phyloP scores from a whole-genome alignment of 2,329 filamentous ascomycete species.

The Claviceps sorghi region DNA sequence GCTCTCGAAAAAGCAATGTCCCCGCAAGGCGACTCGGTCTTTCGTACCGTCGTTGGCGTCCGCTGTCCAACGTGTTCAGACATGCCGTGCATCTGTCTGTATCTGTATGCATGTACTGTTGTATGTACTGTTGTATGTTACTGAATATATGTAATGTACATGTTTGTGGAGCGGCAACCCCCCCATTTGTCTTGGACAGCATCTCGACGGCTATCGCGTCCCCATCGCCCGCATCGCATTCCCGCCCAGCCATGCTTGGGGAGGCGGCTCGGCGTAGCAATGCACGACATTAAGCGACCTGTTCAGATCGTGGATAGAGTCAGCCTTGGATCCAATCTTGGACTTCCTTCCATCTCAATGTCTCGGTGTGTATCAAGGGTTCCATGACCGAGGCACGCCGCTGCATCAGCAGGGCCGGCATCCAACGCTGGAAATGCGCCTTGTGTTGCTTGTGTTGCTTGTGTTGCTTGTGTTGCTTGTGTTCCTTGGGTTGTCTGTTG shows the following conservation, averaged over 20 bases:
- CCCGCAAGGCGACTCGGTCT: background rate
- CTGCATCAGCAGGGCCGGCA: background rate
- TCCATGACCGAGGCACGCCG: background rate
- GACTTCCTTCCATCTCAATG: background rate
- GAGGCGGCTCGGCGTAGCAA: background rate
- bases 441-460: too few species aligned
- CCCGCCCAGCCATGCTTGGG: background rate
- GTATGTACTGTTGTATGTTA: too few species aligned
- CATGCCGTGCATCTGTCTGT: too few species aligned
- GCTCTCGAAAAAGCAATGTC: background rate
- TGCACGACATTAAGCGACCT: background rate
- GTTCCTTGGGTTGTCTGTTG: background rate
- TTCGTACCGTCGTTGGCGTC: background rate
- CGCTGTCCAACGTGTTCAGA: background rate
- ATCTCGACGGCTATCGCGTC: background rate
- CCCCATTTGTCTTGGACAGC: background rate
- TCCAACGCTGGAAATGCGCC: background rate
- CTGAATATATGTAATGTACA: too few species aligned
- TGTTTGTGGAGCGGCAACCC: too few species aligned
- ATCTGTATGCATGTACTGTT: too few species aligned
- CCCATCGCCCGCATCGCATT: background rate
- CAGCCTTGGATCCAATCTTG: background rate
- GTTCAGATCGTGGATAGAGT: background rate
- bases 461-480: too few species aligned
- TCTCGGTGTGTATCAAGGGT: background rate